These are phyloP conservation scores for Cardamine resedifolia DNA, from an alignment of 345 rosid species.

Conservation along the genomic window DNA sequence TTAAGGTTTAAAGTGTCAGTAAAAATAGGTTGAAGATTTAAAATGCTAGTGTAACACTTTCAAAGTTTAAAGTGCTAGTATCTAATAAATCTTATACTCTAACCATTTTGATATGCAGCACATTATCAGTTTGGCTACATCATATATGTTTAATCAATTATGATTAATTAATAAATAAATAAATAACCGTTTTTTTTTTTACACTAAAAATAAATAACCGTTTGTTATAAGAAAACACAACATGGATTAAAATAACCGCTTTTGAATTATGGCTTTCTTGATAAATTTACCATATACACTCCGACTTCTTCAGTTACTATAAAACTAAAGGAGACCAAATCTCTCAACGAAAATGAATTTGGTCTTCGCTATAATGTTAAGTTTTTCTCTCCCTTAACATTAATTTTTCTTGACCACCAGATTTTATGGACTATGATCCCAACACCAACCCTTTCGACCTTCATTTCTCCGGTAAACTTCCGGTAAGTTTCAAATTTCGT, in stretches of 20 bases:
- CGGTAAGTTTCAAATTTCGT: conserved; percentile 39
- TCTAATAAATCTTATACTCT: too few relatives aligned
- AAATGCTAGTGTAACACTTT: too few relatives aligned
- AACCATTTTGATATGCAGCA: too few relatives aligned
- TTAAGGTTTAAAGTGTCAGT: too few relatives aligned
- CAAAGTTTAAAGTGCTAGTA: too few relatives aligned
- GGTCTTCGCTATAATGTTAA: background rate
- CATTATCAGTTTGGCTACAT: too few relatives aligned
- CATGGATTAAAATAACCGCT: background rate
- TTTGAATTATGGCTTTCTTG: background rate
- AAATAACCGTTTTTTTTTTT: background rate
- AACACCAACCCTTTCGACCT: conserved; percentile 44
- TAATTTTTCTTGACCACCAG: rapidly evolving
- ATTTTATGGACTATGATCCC: conserved; percentile 35
- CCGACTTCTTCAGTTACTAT: background rate
- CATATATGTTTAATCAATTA: too few relatives aligned
- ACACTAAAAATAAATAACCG: background rate
- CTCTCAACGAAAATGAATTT: background rate
- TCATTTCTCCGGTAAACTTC: conserved; percentile 25
- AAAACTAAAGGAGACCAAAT: conserved; percentile 3
- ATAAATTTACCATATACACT: background rate
- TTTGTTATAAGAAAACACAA: background rate
- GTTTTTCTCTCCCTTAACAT: background rate
- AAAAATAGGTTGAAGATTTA: too few relatives aligned
- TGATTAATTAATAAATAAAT: too few relatives aligned